These are phyloP conservation scores for Aspergillus sparsus DNA, from an alignment of 495 filamentous ascomycete genomes.

Conservation along the genomic window DNA sequence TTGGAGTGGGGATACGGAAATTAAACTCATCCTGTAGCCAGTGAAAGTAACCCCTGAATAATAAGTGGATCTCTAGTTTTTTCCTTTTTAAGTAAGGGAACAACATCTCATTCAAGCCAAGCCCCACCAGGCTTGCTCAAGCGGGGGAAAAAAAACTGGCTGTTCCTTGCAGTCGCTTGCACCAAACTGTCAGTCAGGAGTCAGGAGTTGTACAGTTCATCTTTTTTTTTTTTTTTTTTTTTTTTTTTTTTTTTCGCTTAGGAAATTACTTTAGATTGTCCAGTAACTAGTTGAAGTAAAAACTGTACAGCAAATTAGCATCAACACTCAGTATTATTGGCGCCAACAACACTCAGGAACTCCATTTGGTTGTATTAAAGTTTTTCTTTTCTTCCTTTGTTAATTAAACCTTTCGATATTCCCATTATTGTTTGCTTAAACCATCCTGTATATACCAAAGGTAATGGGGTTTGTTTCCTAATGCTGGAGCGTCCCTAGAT, in stretches of 20 bases:
- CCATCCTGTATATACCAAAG: too few relatives aligned
- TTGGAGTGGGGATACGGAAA: constrained; percentile 2
- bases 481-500: too few relatives aligned
- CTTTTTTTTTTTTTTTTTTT: not conserved
- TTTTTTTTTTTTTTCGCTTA: not conserved
- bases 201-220: not conserved
- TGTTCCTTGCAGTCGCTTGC: constrained; percentile 1
- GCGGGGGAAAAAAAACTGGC: constrained; percentile 1
- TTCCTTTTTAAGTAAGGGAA: not conserved
- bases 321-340: too few relatives aligned
- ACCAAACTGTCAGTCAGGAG: not conserved
- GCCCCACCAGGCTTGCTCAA: not conserved
- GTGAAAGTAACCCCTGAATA: not conserved
- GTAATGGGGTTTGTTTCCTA: too few relatives aligned
- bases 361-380: too few relatives aligned
- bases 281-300: too few relatives aligned
- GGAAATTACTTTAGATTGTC: too few relatives aligned
- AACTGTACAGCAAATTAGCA: too few relatives aligned
- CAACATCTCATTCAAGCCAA: not conserved
- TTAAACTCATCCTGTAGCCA: not conserved
- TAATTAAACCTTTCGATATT: too few relatives aligned
- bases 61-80: not conserved
- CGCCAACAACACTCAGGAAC: too few relatives aligned
- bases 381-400: too few relatives aligned
- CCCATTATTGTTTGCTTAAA: too few relatives aligned